Base-by-base conservation (phyloP, 2,329 filamentous ascomycete species). In the Amylocarpus encephaloides region DNA sequence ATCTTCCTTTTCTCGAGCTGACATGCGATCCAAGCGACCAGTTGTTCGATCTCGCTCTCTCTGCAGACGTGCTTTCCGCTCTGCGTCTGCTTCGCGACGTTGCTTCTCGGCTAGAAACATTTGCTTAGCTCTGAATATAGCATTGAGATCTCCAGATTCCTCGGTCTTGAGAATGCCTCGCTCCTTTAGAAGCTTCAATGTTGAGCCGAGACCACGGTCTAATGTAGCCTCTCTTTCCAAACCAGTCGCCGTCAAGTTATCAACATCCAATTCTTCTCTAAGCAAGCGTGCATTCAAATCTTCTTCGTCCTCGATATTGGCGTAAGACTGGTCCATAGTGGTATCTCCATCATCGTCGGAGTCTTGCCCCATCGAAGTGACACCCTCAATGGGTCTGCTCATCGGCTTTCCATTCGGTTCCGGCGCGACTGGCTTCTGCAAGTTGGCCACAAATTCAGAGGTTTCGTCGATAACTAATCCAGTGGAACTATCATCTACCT, bases 381-480 rank as follows among this genome's bases (percentile, higher is more conserved):
- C 65, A 3, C 66, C 68, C 35, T 71, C 66, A 9, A 68, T 64
- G 13, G 65, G 65, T 29, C 66, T 66, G 6, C 66, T 66, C 18
- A 59, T 64, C 51, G 67, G 63, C 48, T 59, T 65, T 54, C 55
- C 43, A 51, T 64, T 69, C 68, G 76, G 62, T 68, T 86, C 71
- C 64, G 77, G 71, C 10, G 76, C 68, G 2, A 71, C 77, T 12
- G 84, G 80, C 51, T 85, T 86, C 64, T 85, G 86, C 49, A 98
- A 70, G 48, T 89, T 89, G 22, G 90, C 86, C 29, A 98, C 86
- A 61, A 98, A 98, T 62, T 95, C 91, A 0, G 90, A 90, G 0
- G 92, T 95, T 65, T 96, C 93, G 53, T 96, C 92, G 50, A 98
- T 91, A n/a, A 96, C 79, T 1, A 98, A 73, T 1, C 90, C 92